Base-by-base conservation (phyloP, 176 grass and related monocot genomes). In the Carex cristatella region DNA sequence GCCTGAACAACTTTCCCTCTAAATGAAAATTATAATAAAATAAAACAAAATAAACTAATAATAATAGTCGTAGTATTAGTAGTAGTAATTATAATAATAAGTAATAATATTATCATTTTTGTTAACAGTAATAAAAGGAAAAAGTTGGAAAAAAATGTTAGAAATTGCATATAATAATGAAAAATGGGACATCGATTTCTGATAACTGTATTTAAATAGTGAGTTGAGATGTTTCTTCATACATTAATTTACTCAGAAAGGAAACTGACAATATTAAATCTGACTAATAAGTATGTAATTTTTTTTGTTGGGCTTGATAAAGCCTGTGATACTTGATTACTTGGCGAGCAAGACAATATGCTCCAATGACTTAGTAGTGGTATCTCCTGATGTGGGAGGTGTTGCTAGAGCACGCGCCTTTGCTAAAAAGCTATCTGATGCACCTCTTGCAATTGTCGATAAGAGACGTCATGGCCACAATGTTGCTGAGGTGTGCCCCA, bases 281-380 rank as follows among this genome's bases (percentile, higher is more conserved):
- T 79, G 74, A 79, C 31, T 33, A 57, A 79, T 79, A 71, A 23
- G 16, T 46, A 23, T 46, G 69, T 48, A 72, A 4, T 19, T 10
- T 51, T 8, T 76, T 48, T 88, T 88, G 87, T 68, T 80, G 79
- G 15, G 69, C 14, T 89, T 18, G 13, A 82, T 88, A 38, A 80
- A 97, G 94, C 92, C 94, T n/a, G 94, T 97, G 69, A 97, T 97
- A 86, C 86, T 97, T 86, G 92, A 97, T 94, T 97, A 97, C 84
- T 88, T 97, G 72, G 94, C 92, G 46, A 97, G 94, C 87, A 94
- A 97, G 86, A 94, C 86, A 48, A 97, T 97, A 69, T 88, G 79
- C 88, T 91, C 90, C 67, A 84, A 97, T 49, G 92, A 97, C 72
- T 87, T 97, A 87, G 94, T 97, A 28, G 94, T 97, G 75, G 94